Conservation (phyloP, 257 asterid genomes). For the Solanum medicagineum region DNA sequence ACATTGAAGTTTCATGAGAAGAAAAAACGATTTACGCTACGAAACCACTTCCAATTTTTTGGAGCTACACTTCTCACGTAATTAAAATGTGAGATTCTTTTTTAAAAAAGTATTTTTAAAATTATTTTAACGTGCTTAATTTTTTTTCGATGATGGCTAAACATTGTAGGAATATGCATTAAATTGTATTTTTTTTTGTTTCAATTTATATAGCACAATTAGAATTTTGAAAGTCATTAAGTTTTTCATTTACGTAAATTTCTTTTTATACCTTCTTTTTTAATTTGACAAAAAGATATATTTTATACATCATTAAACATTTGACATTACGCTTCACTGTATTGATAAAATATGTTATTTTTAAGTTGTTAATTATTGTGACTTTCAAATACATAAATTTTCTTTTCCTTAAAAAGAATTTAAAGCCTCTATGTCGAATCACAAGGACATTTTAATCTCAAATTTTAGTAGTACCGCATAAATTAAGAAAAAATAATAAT, state of each 20-base stretch:
- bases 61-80: neutral
- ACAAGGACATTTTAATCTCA: neutral
- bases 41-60: neutral
- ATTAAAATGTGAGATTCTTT: neutral
- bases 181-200: neutral
- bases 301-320: too few species aligned
- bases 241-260: neutral
- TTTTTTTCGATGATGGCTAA: neutral
- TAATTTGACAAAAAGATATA: too few species aligned
- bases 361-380: neutral
- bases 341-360: too few species aligned
- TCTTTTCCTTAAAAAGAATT: too few species aligned
- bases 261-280: neutral
- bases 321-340: too few species aligned
- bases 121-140: neutral
- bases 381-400: neutral
- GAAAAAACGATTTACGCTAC: neutral
- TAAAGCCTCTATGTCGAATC: too few species aligned
- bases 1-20: neutral
- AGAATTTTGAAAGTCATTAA: neutral
- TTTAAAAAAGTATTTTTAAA: neutral
- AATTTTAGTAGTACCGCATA: rapidly evolving
- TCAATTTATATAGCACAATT: neutral
- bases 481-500: neutral
- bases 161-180: neutral